Evolutionary conservation across 345 rosid genomes (phyloP).

Genomic region (Gossypium australe): DNA sequence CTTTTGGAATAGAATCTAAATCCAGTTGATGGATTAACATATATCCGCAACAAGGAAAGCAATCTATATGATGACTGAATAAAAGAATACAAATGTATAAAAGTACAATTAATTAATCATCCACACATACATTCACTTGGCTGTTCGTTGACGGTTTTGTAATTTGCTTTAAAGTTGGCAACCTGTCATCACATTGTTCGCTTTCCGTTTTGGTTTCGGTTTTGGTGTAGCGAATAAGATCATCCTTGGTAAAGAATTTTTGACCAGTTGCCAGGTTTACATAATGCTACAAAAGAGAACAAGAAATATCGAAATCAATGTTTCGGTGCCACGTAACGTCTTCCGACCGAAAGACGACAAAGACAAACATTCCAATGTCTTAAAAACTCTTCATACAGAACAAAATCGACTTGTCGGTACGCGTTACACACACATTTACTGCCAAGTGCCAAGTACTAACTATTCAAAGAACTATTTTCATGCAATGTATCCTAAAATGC

Average conservation of each 20-base stretch:
- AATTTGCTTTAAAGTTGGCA: background rate
- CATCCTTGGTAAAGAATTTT: slow-evolving; percentile 44
- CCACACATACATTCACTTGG: slow-evolving; percentile 25
- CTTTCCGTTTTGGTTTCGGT: slow-evolving; percentile 15
- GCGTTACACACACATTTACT: background rate
- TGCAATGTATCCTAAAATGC: background rate
- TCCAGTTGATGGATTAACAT: slow-evolving; percentile 17
- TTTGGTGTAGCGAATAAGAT: slow-evolving; percentile 28
- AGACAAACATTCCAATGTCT: background rate
- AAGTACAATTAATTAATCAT: background rate
- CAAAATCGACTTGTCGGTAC: background rate
- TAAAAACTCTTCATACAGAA: background rate
- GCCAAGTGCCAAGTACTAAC: background rate
- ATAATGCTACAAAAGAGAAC: slow-evolving; percentile 30
- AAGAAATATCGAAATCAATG: background rate
- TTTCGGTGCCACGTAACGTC: background rate
- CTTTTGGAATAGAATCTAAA: slow-evolving; percentile 31
- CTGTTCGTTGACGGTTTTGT: slow-evolving; percentile 7
- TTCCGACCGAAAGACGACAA: background rate
- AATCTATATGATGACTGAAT: slow-evolving; percentile 14
- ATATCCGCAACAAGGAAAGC: slow-evolving; percentile 25
- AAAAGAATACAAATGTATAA: background rate
- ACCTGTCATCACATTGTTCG: slow-evolving; percentile 12
- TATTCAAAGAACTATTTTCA: background rate
- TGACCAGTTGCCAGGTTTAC: slow-evolving; percentile 35